Conservation (phyloP, 1,139 yeast species). For the Schwanniomyces etchellsii region DNA sequence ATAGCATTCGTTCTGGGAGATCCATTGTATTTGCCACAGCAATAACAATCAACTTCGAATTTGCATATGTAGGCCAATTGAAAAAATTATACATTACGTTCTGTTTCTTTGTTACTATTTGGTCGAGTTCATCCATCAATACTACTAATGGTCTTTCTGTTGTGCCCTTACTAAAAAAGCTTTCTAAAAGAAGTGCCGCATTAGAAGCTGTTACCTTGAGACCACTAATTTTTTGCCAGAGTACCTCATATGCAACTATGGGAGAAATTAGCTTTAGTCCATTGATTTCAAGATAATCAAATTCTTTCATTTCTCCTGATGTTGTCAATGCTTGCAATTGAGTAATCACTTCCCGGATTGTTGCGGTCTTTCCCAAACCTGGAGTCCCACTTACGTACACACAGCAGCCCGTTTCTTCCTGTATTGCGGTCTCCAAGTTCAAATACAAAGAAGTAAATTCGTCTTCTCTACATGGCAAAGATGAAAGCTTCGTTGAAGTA, state of each 20-base stretch:
- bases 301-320: conserved; percentile 47
- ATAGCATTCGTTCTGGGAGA: conserved; percentile 80
- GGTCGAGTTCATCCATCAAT: conserved; percentile 88
- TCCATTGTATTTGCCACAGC: conserved; percentile 99
- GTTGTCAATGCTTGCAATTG: conserved; percentile 48
- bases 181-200: conserved; percentile 44
- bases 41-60: conserved; percentile 77
- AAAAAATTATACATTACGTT: conserved; percentile 92
- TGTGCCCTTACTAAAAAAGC: conserved; percentile 26
- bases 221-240: conserved; percentile 75
- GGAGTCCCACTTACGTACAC: conserved; percentile 95
- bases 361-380: conserved; percentile 96
- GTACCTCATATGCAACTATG: conserved; percentile 71
- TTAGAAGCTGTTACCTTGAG: conserved; percentile 57
- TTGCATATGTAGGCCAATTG: conserved; percentile 89
- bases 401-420: conserved; percentile 72
- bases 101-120: conserved; percentile 78
- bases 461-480: conserved; percentile 83
- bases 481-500: conserved; percentile 55
- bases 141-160: conserved; percentile 59
- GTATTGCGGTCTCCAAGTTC: conserved; percentile 71
- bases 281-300: conserved; percentile 80
- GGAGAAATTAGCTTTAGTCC: conserved; percentile 87
- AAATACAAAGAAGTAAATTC: conserved; percentile 74
- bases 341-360: conserved; percentile 77